A percentile compares a stretch with the other conserved stretches of the same genome.
Conservation (phyloP, 371 early-diverging fungal species). For the Mucor racemosus region DNA sequence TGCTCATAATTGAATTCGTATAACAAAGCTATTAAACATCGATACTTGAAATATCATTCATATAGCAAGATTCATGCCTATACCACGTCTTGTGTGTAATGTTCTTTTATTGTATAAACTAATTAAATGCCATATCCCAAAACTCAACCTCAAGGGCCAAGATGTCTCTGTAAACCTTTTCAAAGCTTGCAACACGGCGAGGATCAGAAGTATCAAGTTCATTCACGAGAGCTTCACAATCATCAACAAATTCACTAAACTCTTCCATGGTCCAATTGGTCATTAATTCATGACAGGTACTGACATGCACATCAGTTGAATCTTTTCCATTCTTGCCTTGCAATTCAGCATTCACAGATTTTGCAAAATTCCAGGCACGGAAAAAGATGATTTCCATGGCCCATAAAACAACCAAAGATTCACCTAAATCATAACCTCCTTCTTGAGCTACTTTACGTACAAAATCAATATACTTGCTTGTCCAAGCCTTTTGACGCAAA, state of each 20-base stretch:
- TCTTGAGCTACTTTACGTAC: slow-evolving; percentile 29
- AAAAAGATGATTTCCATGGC: slow-evolving; percentile 36
- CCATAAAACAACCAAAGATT: slow-evolving; percentile 34
- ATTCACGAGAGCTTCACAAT: slow-evolving; percentile 25
- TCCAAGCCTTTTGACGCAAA: slow-evolving; percentile 17
- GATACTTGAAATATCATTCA: no score
- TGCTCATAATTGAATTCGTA: no score
- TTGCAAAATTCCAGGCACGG: slow-evolving; percentile 27
- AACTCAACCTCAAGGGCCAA: slow-evolving; percentile 30
- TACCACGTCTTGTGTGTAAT: no score
- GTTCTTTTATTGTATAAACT: not conserved
- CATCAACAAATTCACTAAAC: slow-evolving; percentile 28
- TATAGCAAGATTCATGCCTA: no score
- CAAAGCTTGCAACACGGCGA: slow-evolving; percentile 23
- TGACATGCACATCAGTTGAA: slow-evolving; percentile 8
- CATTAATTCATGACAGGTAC: slow-evolving; percentile 29
- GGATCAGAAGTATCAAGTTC: slow-evolving; percentile 14
- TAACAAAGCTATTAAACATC: no score
- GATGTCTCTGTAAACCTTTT: slow-evolving; percentile 26
- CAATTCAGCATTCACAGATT: not conserved
- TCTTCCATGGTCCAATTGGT: slow-evolving; percentile 30
- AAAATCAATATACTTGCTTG: slow-evolving; percentile 29
- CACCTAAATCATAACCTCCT: slow-evolving; percentile 31
- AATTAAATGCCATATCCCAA: slow-evolving; percentile 33
- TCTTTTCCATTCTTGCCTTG: not conserved